Base-by-base conservation (phyloP, 805 yeast genomes). In the Metschnikowia lachancei region DNA sequence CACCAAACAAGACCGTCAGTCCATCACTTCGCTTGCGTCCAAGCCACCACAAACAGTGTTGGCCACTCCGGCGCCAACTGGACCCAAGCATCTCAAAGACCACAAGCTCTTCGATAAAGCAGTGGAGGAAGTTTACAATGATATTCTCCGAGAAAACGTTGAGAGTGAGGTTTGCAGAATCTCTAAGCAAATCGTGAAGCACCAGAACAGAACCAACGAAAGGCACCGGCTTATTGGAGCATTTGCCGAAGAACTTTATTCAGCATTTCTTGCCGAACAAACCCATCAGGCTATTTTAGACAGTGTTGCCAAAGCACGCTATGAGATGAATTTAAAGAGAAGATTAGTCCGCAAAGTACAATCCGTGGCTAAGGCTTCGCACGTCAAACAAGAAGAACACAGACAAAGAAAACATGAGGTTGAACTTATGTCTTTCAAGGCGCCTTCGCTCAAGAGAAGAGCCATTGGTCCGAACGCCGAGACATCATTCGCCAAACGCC, bases 241-340 rank as follows among this genome's bases (percentile, higher is more conserved):
- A 0, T 63, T 83, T n/a, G 58, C 82, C 1, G 56, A 62, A 1
- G 86, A 81, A 34, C 59, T 87, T 1, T 84, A 69, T 51, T 57
- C 62, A 14, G 87, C 91, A 0, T 83, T 86, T 54, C 57, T 87
- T 35, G 72, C 77, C 36, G 91, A 85, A 52, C 69, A 76, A 32
- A 58, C 78, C 0, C 80, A 72, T 55, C 61, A 75, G 32, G 60
- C 66, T 3, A 62, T 69, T 0, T 56, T 75, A 35, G 75, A 75
- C 24, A 59, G 68, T 2, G 62, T 65, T 37, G 85, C 94, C 0
- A 74, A 68, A n/a, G 28, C 50, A 1, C 59, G 70, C 36, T 60
- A 75, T 36, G 53, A 64, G 0, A 55, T 44, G 8, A 55, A 54
- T 2, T 41, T 79, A 20, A 72, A 70, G 48, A 53, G 42, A 17